Conservation (phyloP, 257 asterid species). For the Ilex asprella region DNA sequence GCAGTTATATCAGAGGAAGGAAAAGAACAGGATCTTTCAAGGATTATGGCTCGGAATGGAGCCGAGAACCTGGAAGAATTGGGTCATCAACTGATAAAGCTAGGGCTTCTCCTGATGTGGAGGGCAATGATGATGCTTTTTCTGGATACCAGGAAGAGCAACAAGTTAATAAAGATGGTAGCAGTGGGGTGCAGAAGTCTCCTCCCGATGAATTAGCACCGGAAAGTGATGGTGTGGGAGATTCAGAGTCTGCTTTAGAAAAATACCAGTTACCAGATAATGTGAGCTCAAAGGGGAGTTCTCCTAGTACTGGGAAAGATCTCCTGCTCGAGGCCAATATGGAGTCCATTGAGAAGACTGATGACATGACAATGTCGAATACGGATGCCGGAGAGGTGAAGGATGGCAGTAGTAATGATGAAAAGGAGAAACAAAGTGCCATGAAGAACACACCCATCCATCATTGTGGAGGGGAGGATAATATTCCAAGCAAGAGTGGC, state of each 20-base stretch:
- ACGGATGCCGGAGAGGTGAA: slow-evolving; percentile 27
- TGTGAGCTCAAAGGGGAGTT: slow-evolving; percentile 26
- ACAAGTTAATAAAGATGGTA: slow-evolving; percentile 33
- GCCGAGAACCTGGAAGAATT: slow-evolving; percentile 48
- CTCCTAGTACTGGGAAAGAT: slow-evolving; percentile 24
- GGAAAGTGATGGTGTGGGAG: slow-evolving; percentile 25
- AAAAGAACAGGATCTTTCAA: slow-evolving; percentile 55
- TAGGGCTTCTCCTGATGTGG: slow-evolving; percentile 33
- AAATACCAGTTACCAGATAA: slow-evolving; percentile 31
- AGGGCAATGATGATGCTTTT: slow-evolving; percentile 34
- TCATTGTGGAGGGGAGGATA: slow-evolving; percentile 23
- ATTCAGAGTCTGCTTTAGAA: slow-evolving; percentile 28
- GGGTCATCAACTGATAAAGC: slow-evolving; percentile 47
- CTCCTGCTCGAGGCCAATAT: slow-evolving; percentile 24
- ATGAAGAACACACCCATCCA: slow-evolving; percentile 23
- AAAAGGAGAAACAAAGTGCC: slow-evolving; percentile 23
- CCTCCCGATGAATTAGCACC: slow-evolving; percentile 32
- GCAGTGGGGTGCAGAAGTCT: slow-evolving; percentile 26
- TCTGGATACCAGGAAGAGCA: slow-evolving; percentile 34
- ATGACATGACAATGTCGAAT: slow-evolving; percentile 20
- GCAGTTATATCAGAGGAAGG: slow-evolving; percentile 47
- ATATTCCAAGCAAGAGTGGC: slow-evolving; percentile 23
- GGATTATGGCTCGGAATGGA: slow-evolving; percentile 44
- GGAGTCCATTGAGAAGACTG: slow-evolving; percentile 35
- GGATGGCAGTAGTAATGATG: slow-evolving; percentile 22